A percentile compares a stretch with the other conserved stretches of the same genome.
phyloP scores from a whole-genome alignment of 2,329 filamentous ascomycete species.

The Penicillium griseofulvum region DNA sequence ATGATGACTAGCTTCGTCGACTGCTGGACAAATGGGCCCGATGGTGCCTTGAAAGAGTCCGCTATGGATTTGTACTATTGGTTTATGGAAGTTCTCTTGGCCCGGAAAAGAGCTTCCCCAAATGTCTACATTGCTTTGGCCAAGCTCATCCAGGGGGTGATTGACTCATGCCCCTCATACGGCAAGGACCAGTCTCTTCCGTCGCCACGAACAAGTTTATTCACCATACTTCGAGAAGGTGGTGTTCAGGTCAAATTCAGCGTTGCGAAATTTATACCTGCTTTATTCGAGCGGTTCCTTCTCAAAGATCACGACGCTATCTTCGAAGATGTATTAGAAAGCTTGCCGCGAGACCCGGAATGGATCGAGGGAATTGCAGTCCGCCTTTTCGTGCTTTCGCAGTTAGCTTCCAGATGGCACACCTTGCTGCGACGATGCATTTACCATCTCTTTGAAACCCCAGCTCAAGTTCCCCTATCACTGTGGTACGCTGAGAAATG shows the following conservation, averaged over 20 bases:
- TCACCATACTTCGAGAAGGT: constrained; percentile 67
- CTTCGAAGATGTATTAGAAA: constrained; percentile 77
- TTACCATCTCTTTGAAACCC: constrained; percentile 91
- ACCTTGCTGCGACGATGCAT: constrained; percentile 82
- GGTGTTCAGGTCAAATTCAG: constrained; percentile 72
- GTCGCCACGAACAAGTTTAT: constrained; percentile 67
- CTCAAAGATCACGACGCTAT: constrained; percentile 79
- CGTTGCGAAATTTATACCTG: constrained; percentile 66
- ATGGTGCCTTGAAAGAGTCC: constrained; percentile 60
- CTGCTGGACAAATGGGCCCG: constrained; percentile 60
- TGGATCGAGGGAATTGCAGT: constrained; percentile 81
- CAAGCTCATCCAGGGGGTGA: constrained; percentile 66
- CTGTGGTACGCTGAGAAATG: constrained; percentile 70
- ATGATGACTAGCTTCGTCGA: constrained; percentile 63
- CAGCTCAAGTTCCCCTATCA: constrained; percentile 66
- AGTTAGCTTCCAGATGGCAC: constrained; percentile 77
- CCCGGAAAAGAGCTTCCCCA: constrained; percentile 67
- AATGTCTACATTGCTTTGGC: constrained; percentile 66
- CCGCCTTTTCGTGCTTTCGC: constrained; percentile 71
- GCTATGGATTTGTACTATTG: constrained; percentile 77
- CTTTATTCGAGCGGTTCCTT: constrained; percentile 78
- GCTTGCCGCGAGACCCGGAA: constrained; percentile 69
- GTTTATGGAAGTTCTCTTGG: constrained; percentile 66
- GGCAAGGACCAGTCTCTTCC: constrained; percentile 59
- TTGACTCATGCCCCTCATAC: constrained; percentile 67